phyloP scores from a whole-genome alignment of 768 basidiomycete species.

The Russula virescens region DNA sequence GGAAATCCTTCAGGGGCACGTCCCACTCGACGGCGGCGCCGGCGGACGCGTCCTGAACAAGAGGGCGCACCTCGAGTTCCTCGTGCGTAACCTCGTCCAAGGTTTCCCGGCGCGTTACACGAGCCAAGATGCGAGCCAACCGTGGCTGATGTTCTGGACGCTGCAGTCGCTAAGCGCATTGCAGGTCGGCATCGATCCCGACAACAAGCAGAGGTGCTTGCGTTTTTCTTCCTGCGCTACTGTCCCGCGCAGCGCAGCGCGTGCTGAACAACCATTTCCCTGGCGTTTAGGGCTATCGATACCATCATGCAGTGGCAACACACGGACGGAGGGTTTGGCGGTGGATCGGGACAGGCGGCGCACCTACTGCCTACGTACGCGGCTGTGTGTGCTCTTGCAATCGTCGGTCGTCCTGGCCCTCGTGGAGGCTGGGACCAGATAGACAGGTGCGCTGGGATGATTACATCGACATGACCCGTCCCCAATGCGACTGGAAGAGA shows the following conservation, averaged over 20 bases:
- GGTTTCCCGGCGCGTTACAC: slow-evolving; percentile 76
- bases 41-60: slow-evolving; percentile 44
- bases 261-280: slow-evolving; percentile 1
- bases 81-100: slow-evolving; percentile 65
- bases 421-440: slow-evolving; percentile 84
- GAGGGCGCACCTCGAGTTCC: slow-evolving; percentile 67
- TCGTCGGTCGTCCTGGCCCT: slow-evolving; percentile 67
- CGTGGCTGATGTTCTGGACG: slow-evolving; percentile 95
- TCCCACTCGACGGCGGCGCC: slow-evolving; percentile 33
- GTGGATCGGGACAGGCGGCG: slow-evolving; percentile 82
- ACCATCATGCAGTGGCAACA: slow-evolving; percentile 82
- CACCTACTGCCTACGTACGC: slow-evolving; percentile 92
- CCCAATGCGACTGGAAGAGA: slow-evolving; percentile 37
- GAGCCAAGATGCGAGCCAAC: slow-evolving; percentile 88
- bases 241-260: too few relatives aligned
- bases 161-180: slow-evolving; percentile 76
- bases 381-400: slow-evolving; percentile 74
- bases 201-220: slow-evolving; percentile 67
- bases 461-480: neutral
- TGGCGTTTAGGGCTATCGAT: slow-evolving; percentile 55
- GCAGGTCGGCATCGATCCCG: slow-evolving; percentile 73
- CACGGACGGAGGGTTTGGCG: slow-evolving; percentile 84
- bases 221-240: neutral
- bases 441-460: slow-evolving; percentile 50
- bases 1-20: slow-evolving; percentile 49